Percentiles rank a stretch among this genome's conserved stretches.
Conservation (phyloP, 495 filamentous ascomycete species). For the Corynascus novoguineensis region DNA sequence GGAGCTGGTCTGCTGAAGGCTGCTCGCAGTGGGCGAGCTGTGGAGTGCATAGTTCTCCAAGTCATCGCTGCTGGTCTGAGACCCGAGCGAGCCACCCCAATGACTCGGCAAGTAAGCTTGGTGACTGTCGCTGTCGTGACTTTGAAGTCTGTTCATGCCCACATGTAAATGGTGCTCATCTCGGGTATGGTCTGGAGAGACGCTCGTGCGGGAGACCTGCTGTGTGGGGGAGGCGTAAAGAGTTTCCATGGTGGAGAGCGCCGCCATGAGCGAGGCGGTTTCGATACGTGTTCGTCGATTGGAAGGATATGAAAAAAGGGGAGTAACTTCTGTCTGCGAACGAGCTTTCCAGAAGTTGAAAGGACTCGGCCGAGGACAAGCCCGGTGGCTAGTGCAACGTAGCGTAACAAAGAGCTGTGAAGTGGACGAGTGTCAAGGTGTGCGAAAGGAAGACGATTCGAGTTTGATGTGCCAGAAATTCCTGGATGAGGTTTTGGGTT, state of each 20-base stretch:
- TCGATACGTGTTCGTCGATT: slow-evolving; percentile 1
- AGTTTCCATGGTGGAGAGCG: slow-evolving; percentile 11
- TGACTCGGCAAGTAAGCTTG: slow-evolving; percentile 14
- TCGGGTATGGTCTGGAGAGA: slow-evolving; percentile 4
- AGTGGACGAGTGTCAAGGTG: slow-evolving; percentile 1
- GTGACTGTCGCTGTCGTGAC: slow-evolving; percentile 9
- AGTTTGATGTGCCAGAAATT: slow-evolving; percentile 17
- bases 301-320: background rate
- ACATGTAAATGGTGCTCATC: slow-evolving; percentile 3
- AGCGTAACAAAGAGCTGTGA: slow-evolving; percentile 3
- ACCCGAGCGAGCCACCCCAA: slow-evolving; percentile 19
- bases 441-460: slow-evolving; percentile 15
- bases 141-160: slow-evolving; percentile 6
- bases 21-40: slow-evolving; percentile 15
- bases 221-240: slow-evolving; percentile 13
- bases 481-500: background rate
- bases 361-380: background rate
- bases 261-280: slow-evolving; percentile 10
- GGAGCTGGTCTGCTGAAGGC: slow-evolving; percentile 16
- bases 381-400: background rate
- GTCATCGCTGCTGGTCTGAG: slow-evolving; percentile 18
- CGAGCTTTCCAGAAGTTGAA: background rate
- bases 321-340: background rate
- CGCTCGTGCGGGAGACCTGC: slow-evolving; percentile 5
- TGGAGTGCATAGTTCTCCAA: slow-evolving; percentile 29